phyloP scores from a whole-genome alignment of 768 basidiomycete genomes.

The Russula lepida region DNA sequence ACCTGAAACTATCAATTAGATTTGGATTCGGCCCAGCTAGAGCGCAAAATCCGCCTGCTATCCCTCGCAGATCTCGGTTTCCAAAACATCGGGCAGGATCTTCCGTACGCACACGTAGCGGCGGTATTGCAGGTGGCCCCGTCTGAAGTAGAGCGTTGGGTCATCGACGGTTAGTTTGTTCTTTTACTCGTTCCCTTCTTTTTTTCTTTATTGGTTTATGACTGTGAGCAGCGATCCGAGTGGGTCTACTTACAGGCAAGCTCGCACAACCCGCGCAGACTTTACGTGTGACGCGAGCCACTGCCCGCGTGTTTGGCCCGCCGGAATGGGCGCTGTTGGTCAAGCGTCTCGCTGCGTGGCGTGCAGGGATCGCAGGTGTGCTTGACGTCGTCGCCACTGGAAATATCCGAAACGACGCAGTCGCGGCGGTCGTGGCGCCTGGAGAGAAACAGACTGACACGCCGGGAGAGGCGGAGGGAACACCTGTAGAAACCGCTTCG shows the following conservation, averaged over 20 bases:
- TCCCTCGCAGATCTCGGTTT: slow-evolving; percentile 72
- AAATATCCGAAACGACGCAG: slow-evolving; percentile 32
- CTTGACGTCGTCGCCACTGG: slow-evolving; percentile 61
- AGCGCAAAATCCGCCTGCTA: slow-evolving; percentile 73
- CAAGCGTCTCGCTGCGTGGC: slow-evolving; percentile 69
- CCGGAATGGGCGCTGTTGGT: slow-evolving; percentile 77
- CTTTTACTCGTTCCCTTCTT: no score
- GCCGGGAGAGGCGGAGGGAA: neutral
- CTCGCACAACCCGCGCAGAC: slow-evolving; percentile 74
- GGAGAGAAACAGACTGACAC: slow-evolving; percentile 2
- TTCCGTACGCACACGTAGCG: slow-evolving; percentile 65
- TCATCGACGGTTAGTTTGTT: slow-evolving; percentile 61
- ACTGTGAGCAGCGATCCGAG: slow-evolving; percentile 56
- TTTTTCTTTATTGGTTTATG: neutral
- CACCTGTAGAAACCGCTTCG: slow-evolving; percentile 5
- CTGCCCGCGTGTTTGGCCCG: slow-evolving; percentile 64
- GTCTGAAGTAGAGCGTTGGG: slow-evolving; percentile 75
- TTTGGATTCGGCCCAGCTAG: slow-evolving; percentile 50
- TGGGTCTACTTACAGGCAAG: slow-evolving; percentile 70
- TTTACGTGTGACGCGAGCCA: slow-evolving; percentile 64
- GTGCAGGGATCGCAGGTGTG: slow-evolving; percentile 57
- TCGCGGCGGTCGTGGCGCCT: slow-evolving; percentile 11
- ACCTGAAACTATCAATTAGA: slow-evolving; percentile 29
- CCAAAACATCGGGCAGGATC: slow-evolving; percentile 61
- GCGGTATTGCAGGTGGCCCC: slow-evolving; percentile 54